Percentiles rank a stretch among this genome's conserved stretches.
These are phyloP conservation scores for Cytospora paraplurivora DNA, from an alignment of 2,329 filamentous ascomycete genomes.

Conservation along the genomic window DNA sequence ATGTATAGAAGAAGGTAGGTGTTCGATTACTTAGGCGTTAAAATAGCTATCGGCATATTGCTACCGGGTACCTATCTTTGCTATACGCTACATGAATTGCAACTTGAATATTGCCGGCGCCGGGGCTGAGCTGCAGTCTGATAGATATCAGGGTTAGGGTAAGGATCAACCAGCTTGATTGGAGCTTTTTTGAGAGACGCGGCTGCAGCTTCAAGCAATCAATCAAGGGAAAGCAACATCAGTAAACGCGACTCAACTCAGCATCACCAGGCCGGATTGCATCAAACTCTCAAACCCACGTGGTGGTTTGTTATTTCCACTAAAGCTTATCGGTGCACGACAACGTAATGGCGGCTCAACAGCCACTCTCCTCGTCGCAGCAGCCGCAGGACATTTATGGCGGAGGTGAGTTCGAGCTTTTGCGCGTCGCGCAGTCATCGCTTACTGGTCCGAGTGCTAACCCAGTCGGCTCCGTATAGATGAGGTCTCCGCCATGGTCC, in stretches of 20 bases:
- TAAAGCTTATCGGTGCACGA: background rate
- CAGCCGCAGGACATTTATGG: constrained; percentile 66
- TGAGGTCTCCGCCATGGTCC: constrained; percentile 94
- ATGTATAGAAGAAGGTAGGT: too few relatives aligned
- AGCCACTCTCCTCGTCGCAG: constrained; percentile 53
- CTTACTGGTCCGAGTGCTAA: constrained; percentile 28
- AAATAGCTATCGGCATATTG: too few relatives aligned
- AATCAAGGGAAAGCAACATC: constrained; percentile 22
- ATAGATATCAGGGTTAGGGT: background rate
- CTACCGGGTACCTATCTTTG: too few relatives aligned
- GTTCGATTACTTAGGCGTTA: too few relatives aligned
- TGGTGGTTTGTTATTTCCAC: background rate
- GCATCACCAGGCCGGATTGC: background rate
- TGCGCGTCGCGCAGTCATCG: constrained; percentile 24
- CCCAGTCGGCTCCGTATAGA: constrained; percentile 55
- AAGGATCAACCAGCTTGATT: background rate
- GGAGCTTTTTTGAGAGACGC: constrained; percentile 13
- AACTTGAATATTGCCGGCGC: background rate
- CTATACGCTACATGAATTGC: too few relatives aligned
- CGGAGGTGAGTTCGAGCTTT: constrained; percentile 51
- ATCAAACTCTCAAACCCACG: constrained; percentile 22
- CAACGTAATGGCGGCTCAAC: constrained; percentile 55
- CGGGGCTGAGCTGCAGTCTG: background rate
- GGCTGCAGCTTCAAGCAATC: constrained; percentile 5
- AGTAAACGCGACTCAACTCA: constrained; percentile 23